Percentiles rank a stretch among this genome's conserved stretches.
Evolutionary conservation across 148 eudicot genomes (phyloP).

Genomic region (Vaccinium macrocarpon): DNA sequence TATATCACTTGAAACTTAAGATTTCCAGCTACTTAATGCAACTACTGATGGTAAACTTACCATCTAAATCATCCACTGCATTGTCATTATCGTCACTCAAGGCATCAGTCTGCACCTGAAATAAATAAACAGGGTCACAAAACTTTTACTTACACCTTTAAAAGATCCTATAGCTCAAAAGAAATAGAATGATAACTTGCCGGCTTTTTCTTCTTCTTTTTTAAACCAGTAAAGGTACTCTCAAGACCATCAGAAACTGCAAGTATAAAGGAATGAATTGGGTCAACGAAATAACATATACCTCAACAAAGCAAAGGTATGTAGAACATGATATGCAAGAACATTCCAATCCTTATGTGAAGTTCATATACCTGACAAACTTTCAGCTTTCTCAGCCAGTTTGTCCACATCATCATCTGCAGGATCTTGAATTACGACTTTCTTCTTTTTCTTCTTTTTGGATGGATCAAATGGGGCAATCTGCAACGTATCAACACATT

Average conservation of each 20-base stretch:
- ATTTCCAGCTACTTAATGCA: background rate
- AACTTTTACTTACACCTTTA: slow-evolving; percentile 1
- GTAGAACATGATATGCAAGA: background rate
- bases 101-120: slow-evolving; percentile 54
- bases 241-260: slow-evolving; percentile 67
- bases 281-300: background rate
- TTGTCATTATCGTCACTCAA: slow-evolving; percentile 48
- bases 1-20: background rate
- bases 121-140: slow-evolving; percentile 9
- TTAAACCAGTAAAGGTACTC: slow-evolving; percentile 59
- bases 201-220: slow-evolving; percentile 77
- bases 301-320: background rate
- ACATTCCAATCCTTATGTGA: background rate
- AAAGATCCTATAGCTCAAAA: background rate
- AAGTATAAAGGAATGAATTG: background rate
- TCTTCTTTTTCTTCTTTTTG: slow-evolving; percentile 82
- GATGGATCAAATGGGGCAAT: slow-evolving; percentile 66
- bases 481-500: slow-evolving; percentile 27
- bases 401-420: slow-evolving; percentile 55
- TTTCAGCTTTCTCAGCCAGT: slow-evolving; percentile 56
- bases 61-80: slow-evolving; percentile 50
- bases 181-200: slow-evolving; percentile 29
- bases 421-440: slow-evolving; percentile 64
- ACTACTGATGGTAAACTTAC: slow-evolving; percentile 23
- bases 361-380: slow-evolving; percentile 41